These are phyloP conservation scores for Leptographium wingfieldii DNA, from an alignment of 2,329 filamentous ascomycete genomes.

Conservation along the genomic window DNA sequence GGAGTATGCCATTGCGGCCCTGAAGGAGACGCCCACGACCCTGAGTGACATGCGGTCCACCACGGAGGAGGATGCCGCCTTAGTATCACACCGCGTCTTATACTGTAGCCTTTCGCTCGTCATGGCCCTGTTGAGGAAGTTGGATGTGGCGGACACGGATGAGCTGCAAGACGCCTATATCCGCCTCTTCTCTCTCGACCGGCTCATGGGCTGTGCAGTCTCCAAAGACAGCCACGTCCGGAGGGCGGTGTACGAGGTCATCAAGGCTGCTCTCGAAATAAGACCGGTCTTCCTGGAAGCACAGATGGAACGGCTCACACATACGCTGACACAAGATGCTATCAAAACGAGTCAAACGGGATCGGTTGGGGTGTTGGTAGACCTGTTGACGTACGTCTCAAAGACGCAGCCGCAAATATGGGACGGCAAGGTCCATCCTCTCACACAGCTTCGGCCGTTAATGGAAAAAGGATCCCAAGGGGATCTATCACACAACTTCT, in stretches of 20 bases:
- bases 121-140: slow-evolving; percentile 36
- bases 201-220: slow-evolving; percentile 54
- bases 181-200: slow-evolving; percentile 51
- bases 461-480: slow-evolving; percentile 75
- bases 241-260: slow-evolving; percentile 37
- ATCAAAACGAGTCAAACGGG: slow-evolving; percentile 60
- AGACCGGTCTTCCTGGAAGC: slow-evolving; percentile 32
- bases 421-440: slow-evolving; percentile 44
- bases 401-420: slow-evolving; percentile 55
- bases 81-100: slow-evolving; percentile 71
- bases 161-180: slow-evolving; percentile 52
- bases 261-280: slow-evolving; percentile 35
- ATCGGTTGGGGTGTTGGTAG: slow-evolving; percentile 60
- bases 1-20: slow-evolving; percentile 67
- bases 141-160: slow-evolving; percentile 38
- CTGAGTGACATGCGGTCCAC: slow-evolving; percentile 83
- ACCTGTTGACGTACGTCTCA: slow-evolving; percentile 55
- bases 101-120: slow-evolving; percentile 43
- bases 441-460: slow-evolving; percentile 53
- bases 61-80: slow-evolving; percentile 69
- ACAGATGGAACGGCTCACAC: slow-evolving; percentile 38
- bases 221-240: slow-evolving; percentile 44
- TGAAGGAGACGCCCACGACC: slow-evolving; percentile 67
- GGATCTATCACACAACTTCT: slow-evolving; percentile 49
- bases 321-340: slow-evolving; percentile 57